These are phyloP conservation scores for Xylaria sp. DNA, from an alignment of 2,329 filamentous ascomycete genomes.

Conservation along the genomic window DNA sequence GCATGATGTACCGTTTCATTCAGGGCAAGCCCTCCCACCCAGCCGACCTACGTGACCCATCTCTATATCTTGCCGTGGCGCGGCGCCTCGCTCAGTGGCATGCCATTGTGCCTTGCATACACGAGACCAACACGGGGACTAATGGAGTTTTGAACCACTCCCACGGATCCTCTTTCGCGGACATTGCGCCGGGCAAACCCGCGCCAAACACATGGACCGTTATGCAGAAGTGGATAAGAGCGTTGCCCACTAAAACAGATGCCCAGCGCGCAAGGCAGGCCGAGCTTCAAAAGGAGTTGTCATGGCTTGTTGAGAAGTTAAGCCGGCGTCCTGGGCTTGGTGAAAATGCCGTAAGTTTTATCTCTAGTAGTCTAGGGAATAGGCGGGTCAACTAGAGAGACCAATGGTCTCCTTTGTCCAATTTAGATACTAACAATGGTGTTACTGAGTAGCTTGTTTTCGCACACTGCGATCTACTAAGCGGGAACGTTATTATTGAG, in stretches of 20 bases:
- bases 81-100: conserved; percentile 91
- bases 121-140: conserved; percentile 44
- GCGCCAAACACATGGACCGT: conserved; percentile 93
- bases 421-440: background rate
- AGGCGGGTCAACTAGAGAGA: background rate
- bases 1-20: conserved; percentile 92
- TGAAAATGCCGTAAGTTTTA: conserved; percentile 67
- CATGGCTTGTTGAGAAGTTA: conserved; percentile 70
- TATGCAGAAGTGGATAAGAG: conserved; percentile 93
- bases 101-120: conserved; percentile 68
- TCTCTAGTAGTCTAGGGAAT: background rate
- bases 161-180: conserved; percentile 51
- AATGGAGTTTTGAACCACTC: conserved; percentile 42
- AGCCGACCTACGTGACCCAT: conserved; percentile 75
- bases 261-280: conserved; percentile 70
- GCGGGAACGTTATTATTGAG: conserved; percentile 91
- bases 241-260: conserved; percentile 75
- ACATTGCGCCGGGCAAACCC: conserved; percentile 68
- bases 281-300: conserved; percentile 75
- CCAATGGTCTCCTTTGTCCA: background rate
- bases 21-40: conserved; percentile 80
- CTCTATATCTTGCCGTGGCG: conserved; percentile 83
- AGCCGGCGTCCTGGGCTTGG: conserved; percentile 80
- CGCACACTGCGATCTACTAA: conserved; percentile 93
- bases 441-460: conserved; percentile 72